Evolutionary conservation across 305 asterid species (phyloP).

Genomic region (Ilex paraguariensis): DNA sequence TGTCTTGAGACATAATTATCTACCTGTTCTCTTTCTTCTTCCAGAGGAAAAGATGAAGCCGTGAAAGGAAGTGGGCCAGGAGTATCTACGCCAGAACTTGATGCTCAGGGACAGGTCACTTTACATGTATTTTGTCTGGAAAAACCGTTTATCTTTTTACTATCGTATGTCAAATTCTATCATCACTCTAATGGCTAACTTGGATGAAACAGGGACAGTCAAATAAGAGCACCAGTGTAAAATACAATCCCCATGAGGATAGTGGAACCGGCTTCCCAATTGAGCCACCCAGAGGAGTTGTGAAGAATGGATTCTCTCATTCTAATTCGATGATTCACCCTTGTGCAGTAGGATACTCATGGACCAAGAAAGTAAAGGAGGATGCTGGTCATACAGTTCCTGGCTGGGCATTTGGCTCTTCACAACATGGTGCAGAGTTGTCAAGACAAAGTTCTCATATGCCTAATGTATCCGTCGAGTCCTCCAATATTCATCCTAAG

Average conservation of each 20-base stretch:
- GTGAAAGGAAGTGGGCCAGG: constrained; percentile 43
- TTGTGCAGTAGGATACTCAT: constrained; percentile 35
- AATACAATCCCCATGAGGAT: constrained; percentile 45
- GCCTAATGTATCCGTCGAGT: constrained; percentile 26
- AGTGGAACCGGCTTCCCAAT: constrained; percentile 60
- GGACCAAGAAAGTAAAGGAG: constrained; percentile 34
- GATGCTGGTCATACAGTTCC: constrained; percentile 29
- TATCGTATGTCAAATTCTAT: background rate
- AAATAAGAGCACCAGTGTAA: constrained; percentile 44
- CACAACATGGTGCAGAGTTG: constrained; percentile 33
- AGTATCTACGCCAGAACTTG: constrained; percentile 20
- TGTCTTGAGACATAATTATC: constrained; percentile 5
- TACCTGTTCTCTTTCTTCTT: constrained; percentile 2
- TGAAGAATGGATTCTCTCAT: constrained; percentile 39
- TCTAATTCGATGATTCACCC: constrained; percentile 73
- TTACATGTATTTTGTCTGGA: constrained; percentile 3
- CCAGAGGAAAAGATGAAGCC: constrained; percentile 55
- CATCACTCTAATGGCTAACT: constrained; percentile 9
- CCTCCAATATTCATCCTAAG: constrained; percentile 33
- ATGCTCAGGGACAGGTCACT: constrained; percentile 43
- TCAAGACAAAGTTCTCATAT: constrained; percentile 44
- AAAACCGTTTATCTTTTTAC: background rate
- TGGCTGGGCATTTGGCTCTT: constrained; percentile 25
- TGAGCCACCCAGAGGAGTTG: constrained; percentile 41
- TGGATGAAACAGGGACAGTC: constrained; percentile 44